Evolutionary conservation across 495 filamentous ascomycete genomes (phyloP), one percentile per base, ranked within the genome.

Genomic region (Penicillium paxilli): DNA sequence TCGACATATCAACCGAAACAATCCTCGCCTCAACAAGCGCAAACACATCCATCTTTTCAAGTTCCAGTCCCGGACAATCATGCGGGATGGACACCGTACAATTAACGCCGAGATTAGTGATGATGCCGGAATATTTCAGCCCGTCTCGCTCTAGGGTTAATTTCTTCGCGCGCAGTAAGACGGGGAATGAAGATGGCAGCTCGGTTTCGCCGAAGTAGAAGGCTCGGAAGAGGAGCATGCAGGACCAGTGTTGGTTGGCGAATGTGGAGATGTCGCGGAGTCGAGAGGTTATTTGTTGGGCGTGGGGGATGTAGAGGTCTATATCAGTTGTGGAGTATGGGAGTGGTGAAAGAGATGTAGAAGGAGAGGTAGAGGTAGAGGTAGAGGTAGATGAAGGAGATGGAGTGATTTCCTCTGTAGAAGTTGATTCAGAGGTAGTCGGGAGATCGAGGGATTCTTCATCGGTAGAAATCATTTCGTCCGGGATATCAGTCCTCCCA

Each of bases 181-280:
- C 83, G 5, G 66, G 71, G 56, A 92, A 86, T 1, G 80, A 83
- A 23, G 77, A 63, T 3, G 91, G 91, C 6, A 95, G 64, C 0
- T 68, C 69, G 40, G 72, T 77, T 59, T 92, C 83, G n/a, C 73
- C 74, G 63, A 89, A 91, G 49, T 85, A 81, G 75, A 87, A 89
- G 5, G 87, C 89, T 24, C 91, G 88, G 67, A 86, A 82, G 44
- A 94, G 74, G 12, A 90, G 81, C 68, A 87, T 84, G 19, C 80
- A 73, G 10, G 81, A 75, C 89, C 88, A 96, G 60, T 82, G 81
- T 17, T 71, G 67, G 10, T 64, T 59, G 1, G 80, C 74, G 38
- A 61, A 62, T 0, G 41, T 52, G 21, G 74, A 68, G n/a, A 73
- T 63, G 1, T 63, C 57, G 9, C 55, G 64, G 25, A 80, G 65